A percentile compares a stretch with the other conserved stretches of the same genome.
Conservation (phyloP, 1,139 yeast species). For the Eremothecium gossypii region DNA sequence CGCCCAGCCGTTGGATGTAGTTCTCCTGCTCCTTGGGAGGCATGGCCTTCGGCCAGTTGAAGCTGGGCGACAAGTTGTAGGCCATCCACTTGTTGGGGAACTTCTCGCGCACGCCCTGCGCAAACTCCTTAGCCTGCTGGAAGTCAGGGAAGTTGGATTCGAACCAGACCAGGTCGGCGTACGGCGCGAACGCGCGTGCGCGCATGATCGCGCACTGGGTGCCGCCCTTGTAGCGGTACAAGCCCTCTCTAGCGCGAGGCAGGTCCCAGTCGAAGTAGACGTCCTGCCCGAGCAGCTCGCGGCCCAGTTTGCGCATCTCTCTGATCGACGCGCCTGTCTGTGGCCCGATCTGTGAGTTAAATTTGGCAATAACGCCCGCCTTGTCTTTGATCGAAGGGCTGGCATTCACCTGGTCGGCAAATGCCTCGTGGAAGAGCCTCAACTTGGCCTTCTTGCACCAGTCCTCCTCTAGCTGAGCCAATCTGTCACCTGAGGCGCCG, state of each 20-base stretch:
- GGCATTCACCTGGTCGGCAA: slow-evolving; percentile 67
- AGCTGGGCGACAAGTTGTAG: slow-evolving; percentile 91
- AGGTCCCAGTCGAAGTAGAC: slow-evolving; percentile 93
- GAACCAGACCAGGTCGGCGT: slow-evolving; percentile 97
- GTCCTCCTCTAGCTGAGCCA: slow-evolving; percentile 66
- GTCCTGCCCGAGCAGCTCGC: slow-evolving; percentile 70
- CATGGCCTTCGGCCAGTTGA: slow-evolving; percentile 98
- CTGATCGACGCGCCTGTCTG: slow-evolving; percentile 64
- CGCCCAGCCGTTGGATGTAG: slow-evolving; percentile 76
- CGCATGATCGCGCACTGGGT: slow-evolving; percentile 97
- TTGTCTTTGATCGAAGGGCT: slow-evolving; percentile 51
- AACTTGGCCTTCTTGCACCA: slow-evolving; percentile 83
- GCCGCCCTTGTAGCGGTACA: slow-evolving; percentile 94
- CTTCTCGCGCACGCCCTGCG: slow-evolving; percentile 75
- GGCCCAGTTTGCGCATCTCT: slow-evolving; percentile 75
- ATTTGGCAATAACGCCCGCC: slow-evolving; percentile 53
- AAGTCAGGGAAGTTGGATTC: slow-evolving; percentile 94
- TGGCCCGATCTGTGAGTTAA: slow-evolving; percentile 64
- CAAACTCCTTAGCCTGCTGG: slow-evolving; percentile 89
- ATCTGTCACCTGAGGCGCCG: slow-evolving; percentile 64
- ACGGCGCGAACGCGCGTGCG: slow-evolving; percentile 93
- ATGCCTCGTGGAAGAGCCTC: slow-evolving; percentile 87
- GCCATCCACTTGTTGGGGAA: slow-evolving; percentile 93
- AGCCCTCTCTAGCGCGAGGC: slow-evolving; percentile 94
- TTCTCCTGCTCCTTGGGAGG: slow-evolving; percentile 79